These are phyloP conservation scores for Yarrowia divulgata DNA, from an alignment of 805 yeast genomes.

Conservation along the genomic window DNA sequence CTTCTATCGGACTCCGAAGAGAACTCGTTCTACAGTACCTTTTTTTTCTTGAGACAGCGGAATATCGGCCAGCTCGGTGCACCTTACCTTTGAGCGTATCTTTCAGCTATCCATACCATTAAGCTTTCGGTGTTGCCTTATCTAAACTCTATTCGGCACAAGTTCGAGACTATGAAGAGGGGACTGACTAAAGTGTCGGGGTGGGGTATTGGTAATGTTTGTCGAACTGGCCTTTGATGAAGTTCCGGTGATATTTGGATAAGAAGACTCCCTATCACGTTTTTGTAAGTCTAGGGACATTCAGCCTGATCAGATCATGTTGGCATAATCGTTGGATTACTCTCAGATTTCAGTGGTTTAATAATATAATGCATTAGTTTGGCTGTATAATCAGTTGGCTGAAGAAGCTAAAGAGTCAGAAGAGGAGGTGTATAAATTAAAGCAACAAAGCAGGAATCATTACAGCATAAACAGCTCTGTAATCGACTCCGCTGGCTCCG, in stretches of 20 bases:
- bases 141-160: not conserved
- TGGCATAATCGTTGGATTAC: no score
- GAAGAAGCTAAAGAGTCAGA: not conserved
- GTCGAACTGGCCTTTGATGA: no score
- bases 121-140: constrained; percentile 1
- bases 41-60: not conserved
- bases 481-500: constrained; percentile 11
- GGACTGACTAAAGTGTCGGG: not conserved
- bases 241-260: no score
- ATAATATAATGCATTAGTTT: not conserved
- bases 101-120: not conserved
- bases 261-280: no score
- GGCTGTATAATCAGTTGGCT: not conserved
- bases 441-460: constrained; percentile 24
- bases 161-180: not conserved
- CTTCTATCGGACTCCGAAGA: not conserved
- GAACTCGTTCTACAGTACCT: no score
- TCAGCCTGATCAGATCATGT: no score
- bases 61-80: not conserved
- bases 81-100: not conserved
- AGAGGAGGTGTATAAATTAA: not conserved
- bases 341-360: no score
- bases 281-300: no score
- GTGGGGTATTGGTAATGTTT: no score
- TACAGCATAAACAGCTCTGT: constrained; percentile 8